phyloP scores from a whole-genome alignment of 2,329 filamentous ascomycete genomes.

The Tolypocladium tropicale region DNA sequence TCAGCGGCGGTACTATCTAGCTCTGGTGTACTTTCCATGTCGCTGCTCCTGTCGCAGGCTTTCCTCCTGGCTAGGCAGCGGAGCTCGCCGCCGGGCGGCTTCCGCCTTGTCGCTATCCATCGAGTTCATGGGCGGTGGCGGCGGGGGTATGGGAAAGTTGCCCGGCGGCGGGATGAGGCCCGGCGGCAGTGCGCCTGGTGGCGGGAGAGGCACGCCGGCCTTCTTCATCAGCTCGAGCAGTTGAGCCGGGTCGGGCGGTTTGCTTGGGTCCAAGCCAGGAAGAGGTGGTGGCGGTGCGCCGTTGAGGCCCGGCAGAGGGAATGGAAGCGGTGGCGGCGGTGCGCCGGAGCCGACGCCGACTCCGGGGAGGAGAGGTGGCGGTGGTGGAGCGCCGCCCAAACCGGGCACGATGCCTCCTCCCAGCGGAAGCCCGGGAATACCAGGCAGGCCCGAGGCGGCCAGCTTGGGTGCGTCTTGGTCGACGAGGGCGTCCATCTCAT shows the following conservation, averaged over 20 bases:
- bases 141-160: constrained; percentile 21
- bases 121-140: constrained; percentile 28
- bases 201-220: constrained; percentile 51
- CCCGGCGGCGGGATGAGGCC: constrained; percentile 33
- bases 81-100: constrained; percentile 44
- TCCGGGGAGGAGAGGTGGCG: constrained; percentile 36
- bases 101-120: constrained; percentile 21
- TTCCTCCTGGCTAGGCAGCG: constrained; percentile 75
- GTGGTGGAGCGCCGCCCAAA: constrained; percentile 29
- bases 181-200: constrained; percentile 34
- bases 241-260: constrained; percentile 50
- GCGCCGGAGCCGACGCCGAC: constrained; percentile 31
- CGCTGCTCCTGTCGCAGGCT: constrained; percentile 70
- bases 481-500: constrained; percentile 84
- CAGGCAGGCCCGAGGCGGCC: constrained; percentile 36
- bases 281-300: constrained; percentile 39
- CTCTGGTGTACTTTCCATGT: constrained; percentile 48
- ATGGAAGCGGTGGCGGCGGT: constrained; percentile 40
- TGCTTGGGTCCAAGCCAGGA: constrained; percentile 46
- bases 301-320: constrained; percentile 39
- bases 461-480: constrained; percentile 66
- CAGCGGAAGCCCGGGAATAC: constrained; percentile 50
- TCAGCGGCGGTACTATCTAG: constrained; percentile 12
- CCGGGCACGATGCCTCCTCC: constrained; percentile 27
- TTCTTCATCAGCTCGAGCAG: constrained; percentile 56